Evolutionary conservation across 2,329 filamentous ascomycete genomes (phyloP), one percentile per base, ranked within the genome.

Genomic region (Raffaelea deltoideospora): DNA sequence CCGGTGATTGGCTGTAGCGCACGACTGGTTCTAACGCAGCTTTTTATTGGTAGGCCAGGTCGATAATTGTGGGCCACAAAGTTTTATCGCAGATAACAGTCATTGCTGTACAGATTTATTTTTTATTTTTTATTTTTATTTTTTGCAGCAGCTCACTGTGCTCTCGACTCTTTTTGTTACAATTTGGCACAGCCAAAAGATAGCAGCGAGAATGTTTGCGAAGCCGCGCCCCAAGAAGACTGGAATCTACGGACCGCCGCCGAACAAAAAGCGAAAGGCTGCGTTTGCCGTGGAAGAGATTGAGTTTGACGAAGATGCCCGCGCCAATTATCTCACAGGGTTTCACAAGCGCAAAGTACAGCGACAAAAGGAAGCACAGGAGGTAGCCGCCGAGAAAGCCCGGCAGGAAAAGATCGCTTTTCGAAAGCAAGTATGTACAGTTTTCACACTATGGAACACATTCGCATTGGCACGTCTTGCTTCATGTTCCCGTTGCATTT

Each of bases 341-440:
- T 98, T 98, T 60, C 87, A 88, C 64, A 98, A 96, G 67, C 79
- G 90, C 57, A 96, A 95, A 58, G 62, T 82, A 37, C 80, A 85
- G 55, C 72, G 90, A 27, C 76, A 78, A 46, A 92, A 93, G 61
- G 67, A 78, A 56, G 88, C 88, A 2, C 81, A 90, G 52, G 85
- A 90, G 47, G 67, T 80, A 47, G 83, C 84, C 4, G 76, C 73
- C 32, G 79, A 84, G 57, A 76, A 71, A 53, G 85, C 78, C 33
- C 75, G 78, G 34, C 72, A 86, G 50, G 87, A 94, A 54, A 82
- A 70, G 52, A 69, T 87, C 39, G 63, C 70, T 40, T 64, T 79
- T 39, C 68, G 88, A 48, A 81, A 77, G 55, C 78, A 85, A 72
- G 88, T 51, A 33, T 0, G 39, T 13, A 13, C n/a, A n/a, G n/a